Evolutionary conservation across 164 flowering plant species (phyloP).

Genomic region (Dillenia turbinata): DNA sequence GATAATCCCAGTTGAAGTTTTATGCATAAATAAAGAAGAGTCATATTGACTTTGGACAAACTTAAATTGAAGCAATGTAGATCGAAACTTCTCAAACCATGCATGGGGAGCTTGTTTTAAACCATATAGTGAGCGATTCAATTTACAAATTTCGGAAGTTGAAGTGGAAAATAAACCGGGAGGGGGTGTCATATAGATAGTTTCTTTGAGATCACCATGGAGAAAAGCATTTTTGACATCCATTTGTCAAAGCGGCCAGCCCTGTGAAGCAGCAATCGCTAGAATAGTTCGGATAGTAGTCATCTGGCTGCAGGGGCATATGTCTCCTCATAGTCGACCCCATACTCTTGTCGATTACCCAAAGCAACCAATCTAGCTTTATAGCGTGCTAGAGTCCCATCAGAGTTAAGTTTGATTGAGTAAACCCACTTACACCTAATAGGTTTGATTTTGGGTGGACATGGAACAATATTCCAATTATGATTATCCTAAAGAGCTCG

Average conservation of each 20-base stretch:
- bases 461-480: conserved; percentile 9
- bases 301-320: conserved; percentile 9
- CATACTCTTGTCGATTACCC: conserved; percentile 7
- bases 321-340: conserved; percentile 7
- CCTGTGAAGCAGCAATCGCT: background rate
- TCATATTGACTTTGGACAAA: background rate
- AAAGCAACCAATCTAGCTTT: conserved; percentile 10
- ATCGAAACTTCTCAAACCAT: conserved; percentile 1
- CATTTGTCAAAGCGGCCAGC: conserved; percentile 1
- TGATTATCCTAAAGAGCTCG: conserved; percentile 1
- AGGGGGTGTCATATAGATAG: conserved; percentile 4
- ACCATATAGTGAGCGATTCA: background rate
- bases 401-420: conserved; percentile 5
- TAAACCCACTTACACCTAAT: conserved; percentile 20
- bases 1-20: background rate
- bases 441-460: background rate
- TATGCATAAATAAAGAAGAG: conserved; percentile 4
- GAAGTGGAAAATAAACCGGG: background rate
- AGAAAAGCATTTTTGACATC: background rate
- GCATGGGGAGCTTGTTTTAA: background rate
- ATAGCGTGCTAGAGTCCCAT: conserved; percentile 9
- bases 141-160: background rate
- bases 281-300: background rate
- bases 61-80: background rate
- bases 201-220: background rate